Evolutionary conservation across 352 stramenopile genomes (phyloP).

Genomic region (Pythium volutum): DNA sequence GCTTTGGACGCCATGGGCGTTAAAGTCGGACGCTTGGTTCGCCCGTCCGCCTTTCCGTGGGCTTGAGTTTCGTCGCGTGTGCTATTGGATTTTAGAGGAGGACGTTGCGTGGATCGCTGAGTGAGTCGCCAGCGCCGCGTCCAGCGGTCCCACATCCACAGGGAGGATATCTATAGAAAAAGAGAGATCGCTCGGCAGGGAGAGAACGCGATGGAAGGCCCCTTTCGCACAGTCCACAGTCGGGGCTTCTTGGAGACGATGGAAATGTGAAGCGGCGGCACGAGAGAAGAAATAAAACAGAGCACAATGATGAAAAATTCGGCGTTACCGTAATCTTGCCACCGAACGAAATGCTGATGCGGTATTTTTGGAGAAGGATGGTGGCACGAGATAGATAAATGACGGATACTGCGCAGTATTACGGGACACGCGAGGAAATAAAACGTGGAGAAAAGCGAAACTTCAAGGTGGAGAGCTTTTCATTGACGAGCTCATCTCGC

Average conservation of each 20-base stretch:
- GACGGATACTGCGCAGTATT: too few relatives aligned
- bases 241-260: too few relatives aligned
- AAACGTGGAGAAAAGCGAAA: too few relatives aligned
- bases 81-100: too few relatives aligned
- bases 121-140: slow-evolving; percentile 19
- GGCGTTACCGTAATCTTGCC: neutral
- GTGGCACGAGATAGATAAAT: too few relatives aligned
- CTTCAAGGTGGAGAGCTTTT: too few relatives aligned
- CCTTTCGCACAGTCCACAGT: too few relatives aligned
- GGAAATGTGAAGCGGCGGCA: neutral
- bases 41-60: neutral
- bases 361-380: neutral
- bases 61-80: neutral
- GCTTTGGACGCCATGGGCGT: neutral
- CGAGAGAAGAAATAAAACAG: neutral
- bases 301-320: neutral
- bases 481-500: too few relatives aligned
- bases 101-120: neutral
- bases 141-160: slow-evolving; percentile 21
- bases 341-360: neutral
- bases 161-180: neutral
- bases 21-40: neutral
- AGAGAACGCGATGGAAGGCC: too few relatives aligned
- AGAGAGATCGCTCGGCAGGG: neutral
- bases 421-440: too few relatives aligned